phyloP scores from a whole-genome alignment of 2,329 filamentous ascomycete genomes.

The Paecilomyces formosus region DNA sequence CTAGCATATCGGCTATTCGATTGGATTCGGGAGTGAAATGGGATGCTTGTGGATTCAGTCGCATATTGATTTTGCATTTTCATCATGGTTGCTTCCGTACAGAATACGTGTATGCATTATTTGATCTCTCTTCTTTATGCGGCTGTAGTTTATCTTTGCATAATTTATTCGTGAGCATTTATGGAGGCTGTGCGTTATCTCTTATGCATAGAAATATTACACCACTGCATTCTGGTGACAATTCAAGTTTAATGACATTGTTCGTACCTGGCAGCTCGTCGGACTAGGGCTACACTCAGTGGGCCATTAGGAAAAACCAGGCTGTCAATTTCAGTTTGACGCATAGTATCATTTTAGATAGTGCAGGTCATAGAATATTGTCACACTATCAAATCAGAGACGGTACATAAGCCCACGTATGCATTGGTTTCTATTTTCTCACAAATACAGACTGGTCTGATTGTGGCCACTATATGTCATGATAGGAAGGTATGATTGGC shows the following conservation, averaged over 20 bases:
- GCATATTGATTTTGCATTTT: background rate
- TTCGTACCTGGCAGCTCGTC: background rate
- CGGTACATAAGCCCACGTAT: background rate
- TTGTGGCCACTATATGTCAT: no score
- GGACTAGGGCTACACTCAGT: no score
- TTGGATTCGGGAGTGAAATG: background rate
- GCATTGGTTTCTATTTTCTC: background rate
- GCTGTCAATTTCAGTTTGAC: no score
- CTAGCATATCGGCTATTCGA: background rate
- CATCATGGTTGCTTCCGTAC: background rate
- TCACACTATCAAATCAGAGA: no score
- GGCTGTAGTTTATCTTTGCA: background rate
- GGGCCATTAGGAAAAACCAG: background rate
- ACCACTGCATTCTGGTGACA: background rate
- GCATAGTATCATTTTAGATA: no score
- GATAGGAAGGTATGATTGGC: background rate
- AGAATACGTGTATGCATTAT: background rate
- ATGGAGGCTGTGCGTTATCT: background rate
- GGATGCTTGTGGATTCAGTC: background rate
- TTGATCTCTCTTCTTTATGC: background rate
- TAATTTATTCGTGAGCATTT: background rate
- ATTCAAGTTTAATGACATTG: no score
- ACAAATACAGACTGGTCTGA: background rate
- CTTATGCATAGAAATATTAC: background rate
- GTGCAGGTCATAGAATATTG: no score